These are phyloP conservation scores for Melaleuca quinquenervia DNA, from an alignment of 345 rosid species.

Conservation along the genomic window DNA sequence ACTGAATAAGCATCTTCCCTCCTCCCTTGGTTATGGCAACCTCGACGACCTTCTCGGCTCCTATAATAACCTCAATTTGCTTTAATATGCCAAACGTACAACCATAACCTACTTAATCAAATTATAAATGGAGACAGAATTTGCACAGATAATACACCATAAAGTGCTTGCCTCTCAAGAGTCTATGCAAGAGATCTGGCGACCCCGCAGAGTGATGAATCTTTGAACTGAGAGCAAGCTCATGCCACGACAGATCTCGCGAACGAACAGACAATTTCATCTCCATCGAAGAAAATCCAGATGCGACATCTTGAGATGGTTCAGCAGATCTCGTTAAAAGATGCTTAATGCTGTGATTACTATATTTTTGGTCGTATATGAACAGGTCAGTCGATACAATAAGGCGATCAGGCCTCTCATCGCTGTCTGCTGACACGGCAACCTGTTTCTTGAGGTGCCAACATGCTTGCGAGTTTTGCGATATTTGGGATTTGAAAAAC, in stretches of 20 bases:
- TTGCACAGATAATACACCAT: not conserved
- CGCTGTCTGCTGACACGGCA: not conserved
- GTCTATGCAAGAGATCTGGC: not conserved
- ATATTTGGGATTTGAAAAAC: not conserved
- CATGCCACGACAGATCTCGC: not conserved
- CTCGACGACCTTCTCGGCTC: not conserved
- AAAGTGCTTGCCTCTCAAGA: not conserved
- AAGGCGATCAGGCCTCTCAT: not conserved
- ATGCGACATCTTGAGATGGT: not conserved
- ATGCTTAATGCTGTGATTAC: not conserved
- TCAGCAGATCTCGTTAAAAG: not conserved
- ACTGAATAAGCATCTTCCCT: not conserved
- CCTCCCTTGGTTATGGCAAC: not conserved
- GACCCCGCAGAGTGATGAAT: not conserved
- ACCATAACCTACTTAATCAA: not conserved
- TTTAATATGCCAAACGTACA: not conserved
- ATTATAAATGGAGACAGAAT: not conserved
- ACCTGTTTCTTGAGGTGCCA: not conserved
- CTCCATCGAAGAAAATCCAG: not conserved
- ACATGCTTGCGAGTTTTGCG: not conserved
- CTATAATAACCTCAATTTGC: not conserved
- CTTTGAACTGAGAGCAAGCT: not conserved
- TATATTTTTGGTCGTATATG: not conserved
- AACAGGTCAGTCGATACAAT: not conserved
- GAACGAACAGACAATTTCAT: not conserved